Percentiles rank a stretch among this genome's conserved stretches.
Conservation (phyloP, 345 rosid species). For the Fremontodendron californicum region DNA sequence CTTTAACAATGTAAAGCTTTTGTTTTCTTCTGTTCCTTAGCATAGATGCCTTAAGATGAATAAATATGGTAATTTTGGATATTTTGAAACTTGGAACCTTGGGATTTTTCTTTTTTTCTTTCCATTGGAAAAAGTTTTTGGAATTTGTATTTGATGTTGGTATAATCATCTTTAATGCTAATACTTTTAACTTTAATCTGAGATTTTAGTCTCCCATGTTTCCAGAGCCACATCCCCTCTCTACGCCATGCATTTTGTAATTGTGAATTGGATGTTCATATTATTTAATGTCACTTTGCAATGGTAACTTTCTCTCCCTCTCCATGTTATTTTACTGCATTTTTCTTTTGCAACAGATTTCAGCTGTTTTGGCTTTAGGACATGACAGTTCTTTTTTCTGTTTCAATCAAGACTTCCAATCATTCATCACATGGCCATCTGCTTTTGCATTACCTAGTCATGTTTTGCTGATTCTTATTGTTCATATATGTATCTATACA, state of each 20-base stretch:
- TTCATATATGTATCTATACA: background rate
- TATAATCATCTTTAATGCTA: background rate
- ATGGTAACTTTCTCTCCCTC: background rate
- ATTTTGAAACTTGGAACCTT: background rate
- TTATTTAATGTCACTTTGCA: background rate
- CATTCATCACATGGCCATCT: background rate
- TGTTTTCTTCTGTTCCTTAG: background rate
- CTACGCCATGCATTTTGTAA: background rate
- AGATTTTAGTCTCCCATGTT: background rate
- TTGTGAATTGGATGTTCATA: background rate
- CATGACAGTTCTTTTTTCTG: background rate
- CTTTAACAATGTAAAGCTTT: background rate
- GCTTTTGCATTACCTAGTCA: background rate
- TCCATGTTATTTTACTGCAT: background rate
- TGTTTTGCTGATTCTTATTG: constrained; percentile 2
- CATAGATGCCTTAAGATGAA: background rate
- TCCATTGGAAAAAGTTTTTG: background rate
- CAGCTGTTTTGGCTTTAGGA: background rate
- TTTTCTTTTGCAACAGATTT: background rate
- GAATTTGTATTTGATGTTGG: background rate
- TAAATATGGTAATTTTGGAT: background rate
- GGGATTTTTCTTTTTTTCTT: background rate
- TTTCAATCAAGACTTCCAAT: background rate
- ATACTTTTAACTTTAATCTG: background rate
- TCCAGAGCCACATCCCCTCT: background rate